These are phyloP conservation scores for Alternaria infectoria DNA, from an alignment of 2,329 filamentous ascomycete species.

Conservation along the genomic window DNA sequence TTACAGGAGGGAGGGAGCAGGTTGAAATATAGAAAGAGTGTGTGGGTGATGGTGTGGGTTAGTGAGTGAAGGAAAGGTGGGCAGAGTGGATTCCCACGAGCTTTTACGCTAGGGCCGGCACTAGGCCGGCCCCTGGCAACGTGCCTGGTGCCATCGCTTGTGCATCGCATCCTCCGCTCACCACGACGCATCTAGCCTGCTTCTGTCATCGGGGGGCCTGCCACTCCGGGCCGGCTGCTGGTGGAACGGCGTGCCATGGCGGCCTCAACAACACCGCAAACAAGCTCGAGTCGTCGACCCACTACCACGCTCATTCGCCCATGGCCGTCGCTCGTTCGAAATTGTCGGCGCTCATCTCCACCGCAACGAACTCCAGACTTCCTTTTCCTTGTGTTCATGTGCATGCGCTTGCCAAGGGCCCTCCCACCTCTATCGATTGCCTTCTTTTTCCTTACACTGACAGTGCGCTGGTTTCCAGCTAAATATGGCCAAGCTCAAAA, in stretches of 20 bases:
- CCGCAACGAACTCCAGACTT: conserved; percentile 1
- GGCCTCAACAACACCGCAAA: conserved; percentile 24
- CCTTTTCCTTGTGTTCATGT: neutral
- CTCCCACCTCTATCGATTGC: neutral
- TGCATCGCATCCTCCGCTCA: conserved; percentile 29
- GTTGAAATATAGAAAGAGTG: conserved; percentile 33
- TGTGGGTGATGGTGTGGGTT: conserved; percentile 23
- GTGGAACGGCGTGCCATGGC: conserved; percentile 29
- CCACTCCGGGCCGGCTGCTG: conserved; percentile 26
- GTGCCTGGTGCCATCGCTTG: conserved; percentile 6
- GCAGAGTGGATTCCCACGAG: conserved; percentile 5
- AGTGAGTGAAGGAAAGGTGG: conserved; percentile 14
- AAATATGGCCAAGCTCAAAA: conserved; percentile 22
- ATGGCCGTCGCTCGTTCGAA: neutral
- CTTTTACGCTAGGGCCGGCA: conserved; percentile 4
- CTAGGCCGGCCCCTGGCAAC: conserved; percentile 24
- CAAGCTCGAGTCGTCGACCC: neutral
- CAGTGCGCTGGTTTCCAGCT: conserved; percentile 18
- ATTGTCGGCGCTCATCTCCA: conserved; percentile 5
- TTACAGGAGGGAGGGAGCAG: conserved; percentile 18
- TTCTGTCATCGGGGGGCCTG: conserved; percentile 21
- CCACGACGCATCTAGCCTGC: conserved; percentile 13
- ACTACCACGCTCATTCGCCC: neutral
- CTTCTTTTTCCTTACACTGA: conserved; percentile 7
- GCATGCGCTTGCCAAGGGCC: neutral